Evolutionary conservation across 495 filamentous ascomycete species (phyloP), one percentile per base, ranked within the genome.

Genomic region (Glutinoglossum americanum): DNA sequence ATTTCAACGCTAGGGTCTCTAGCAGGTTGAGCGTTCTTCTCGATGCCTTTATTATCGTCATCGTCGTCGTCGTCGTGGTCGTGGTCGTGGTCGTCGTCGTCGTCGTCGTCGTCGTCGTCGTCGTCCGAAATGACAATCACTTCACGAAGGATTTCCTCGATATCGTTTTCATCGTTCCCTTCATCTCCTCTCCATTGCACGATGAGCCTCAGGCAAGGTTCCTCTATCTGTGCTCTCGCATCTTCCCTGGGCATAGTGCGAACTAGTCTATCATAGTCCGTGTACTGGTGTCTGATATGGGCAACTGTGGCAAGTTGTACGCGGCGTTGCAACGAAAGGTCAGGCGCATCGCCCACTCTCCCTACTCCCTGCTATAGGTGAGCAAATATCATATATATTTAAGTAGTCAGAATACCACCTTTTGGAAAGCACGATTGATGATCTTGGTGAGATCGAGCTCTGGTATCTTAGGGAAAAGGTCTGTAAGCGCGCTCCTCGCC

Each of bases 121-220:
- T 86, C 83, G 65, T 88, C 84, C 35, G 85, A 83, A 57, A 94
- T 84, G 61, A 89, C 77, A 59, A 92, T 82, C 32, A 89, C 78
- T 66, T 90, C 86, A 35, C 82, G 77, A 56, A 92, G 80, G 57
- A 85, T 82, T 64, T 92, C 84, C 61, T 89, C 83, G 9, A 89
- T 73, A 61, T 84, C 80, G 55, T 80, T 78, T 60, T 79, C 79
- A 48, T 83, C 83, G 39, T 79, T 83, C 62, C 89, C 83, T 64
- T 87, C 84, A 62, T 90, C 85, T 51, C 85, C 87, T 65, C 87
- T 81, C 89, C 89, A 94, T 73, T 85, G 81, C 63, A 86, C 77
- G 56, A 94, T 71, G 63, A 82, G 76, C 56, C 82, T 77, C 30
- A 90, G 70, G 54, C 81, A 87, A 15, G 79, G 68, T 48, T 80